Conservation (phyloP, 2,329 filamentous ascomycete species). For the Hypoxylon sp. region DNA sequence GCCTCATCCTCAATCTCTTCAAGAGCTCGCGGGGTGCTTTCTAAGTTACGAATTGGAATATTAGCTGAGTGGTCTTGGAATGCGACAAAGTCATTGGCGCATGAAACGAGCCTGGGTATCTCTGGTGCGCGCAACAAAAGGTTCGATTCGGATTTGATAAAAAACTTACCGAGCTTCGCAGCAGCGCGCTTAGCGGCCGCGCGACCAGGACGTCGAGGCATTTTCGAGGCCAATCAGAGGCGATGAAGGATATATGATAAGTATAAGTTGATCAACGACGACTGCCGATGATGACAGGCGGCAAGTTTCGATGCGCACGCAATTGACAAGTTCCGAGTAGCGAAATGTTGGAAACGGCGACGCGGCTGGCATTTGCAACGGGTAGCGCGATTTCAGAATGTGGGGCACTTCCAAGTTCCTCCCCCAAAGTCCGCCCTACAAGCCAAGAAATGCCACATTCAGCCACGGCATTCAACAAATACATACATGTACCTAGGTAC, state of each 20-base stretch:
- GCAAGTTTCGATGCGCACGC: neutral
- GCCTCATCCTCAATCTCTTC: conserved; percentile 66
- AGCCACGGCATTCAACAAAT: neutral
- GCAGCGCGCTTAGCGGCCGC: conserved; percentile 62
- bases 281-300: neutral
- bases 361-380: neutral
- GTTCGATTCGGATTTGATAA: neutral
- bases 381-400: neutral
- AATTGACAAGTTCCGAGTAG: conserved; percentile 3
- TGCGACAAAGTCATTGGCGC: conserved; percentile 12
- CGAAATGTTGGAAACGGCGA: conserved; percentile 6
- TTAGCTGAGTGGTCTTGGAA: conserved; percentile 16
- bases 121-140: conserved; percentile 6
- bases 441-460: neutral
- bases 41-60: conserved; percentile 51
- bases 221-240: conserved; percentile 21
- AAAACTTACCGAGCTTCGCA: conserved; percentile 59
- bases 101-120: neutral
- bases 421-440: neutral
- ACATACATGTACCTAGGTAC: neutral
- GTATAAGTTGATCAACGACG: neutral
- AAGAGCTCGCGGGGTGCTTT: conserved; percentile 64
- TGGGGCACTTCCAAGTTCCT: neutral
- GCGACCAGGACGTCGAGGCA: conserved; percentile 60
- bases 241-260: neutral